These are phyloP conservation scores for Cubamyces sp. DNA, from an alignment of 768 basidiomycete species.

Conservation along the genomic window DNA sequence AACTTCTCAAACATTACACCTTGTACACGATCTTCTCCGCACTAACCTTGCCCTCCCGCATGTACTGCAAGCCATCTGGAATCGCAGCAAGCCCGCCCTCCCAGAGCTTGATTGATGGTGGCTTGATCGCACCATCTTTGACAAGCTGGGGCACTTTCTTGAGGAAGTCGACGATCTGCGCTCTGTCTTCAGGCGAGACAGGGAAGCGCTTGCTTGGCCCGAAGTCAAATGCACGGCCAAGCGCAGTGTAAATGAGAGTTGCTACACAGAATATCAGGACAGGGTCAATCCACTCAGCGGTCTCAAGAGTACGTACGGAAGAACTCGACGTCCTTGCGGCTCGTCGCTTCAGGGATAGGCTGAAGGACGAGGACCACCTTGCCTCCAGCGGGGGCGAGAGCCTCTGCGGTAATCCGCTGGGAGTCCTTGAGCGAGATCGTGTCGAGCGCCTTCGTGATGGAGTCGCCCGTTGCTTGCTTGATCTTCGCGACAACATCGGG, in stretches of 20 bases:
- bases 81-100: conserved; percentile 27
- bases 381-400: conserved; percentile 7
- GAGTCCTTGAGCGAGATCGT: conserved; percentile 34
- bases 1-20: background rate
- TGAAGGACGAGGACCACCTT: conserved; percentile 13
- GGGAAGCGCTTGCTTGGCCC: conserved; percentile 9
- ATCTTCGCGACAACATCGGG: conserved; percentile 35
- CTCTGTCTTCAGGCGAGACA: conserved; percentile 17
- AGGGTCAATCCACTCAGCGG: background rate
- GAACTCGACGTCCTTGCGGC: conserved; percentile 25
- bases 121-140: conserved; percentile 28
- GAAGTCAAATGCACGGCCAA: conserved; percentile 17
- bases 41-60: conserved; percentile 34
- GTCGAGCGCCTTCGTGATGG: conserved; percentile 34
- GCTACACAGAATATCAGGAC: background rate
- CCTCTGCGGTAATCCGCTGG: conserved; percentile 18
- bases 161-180: conserved; percentile 25
- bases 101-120: conserved; percentile 26
- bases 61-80: conserved; percentile 28
- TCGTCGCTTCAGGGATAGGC: conserved; percentile 11
- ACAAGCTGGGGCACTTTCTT: conserved; percentile 25
- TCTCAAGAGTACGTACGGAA: conserved; percentile 9
- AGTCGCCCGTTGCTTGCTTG: conserved; percentile 31
- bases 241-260: conserved; percentile 18
- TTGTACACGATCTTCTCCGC: conserved; percentile 31